phyloP scores from a whole-genome alignment of 441 rosid species.

The Erodium trifolium region DNA sequence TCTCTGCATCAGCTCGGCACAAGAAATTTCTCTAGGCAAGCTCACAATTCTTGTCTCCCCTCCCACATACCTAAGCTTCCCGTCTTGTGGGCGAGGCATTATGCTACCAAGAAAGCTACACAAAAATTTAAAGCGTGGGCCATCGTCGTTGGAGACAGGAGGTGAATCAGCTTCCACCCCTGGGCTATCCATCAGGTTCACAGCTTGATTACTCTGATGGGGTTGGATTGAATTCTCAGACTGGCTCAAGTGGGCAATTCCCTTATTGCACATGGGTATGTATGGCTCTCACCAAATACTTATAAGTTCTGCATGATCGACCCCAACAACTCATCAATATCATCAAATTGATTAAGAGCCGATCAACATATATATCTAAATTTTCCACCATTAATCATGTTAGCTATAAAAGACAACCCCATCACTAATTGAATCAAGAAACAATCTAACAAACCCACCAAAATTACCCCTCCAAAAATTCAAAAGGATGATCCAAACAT shows the following conservation, averaged over 20 bases:
- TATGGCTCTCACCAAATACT: constrained; percentile 20
- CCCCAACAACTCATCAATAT: no score
- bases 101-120: constrained; percentile 90
- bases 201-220: constrained; percentile 22
- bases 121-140: constrained; percentile 64
- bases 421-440: background rate
- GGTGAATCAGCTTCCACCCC: constrained; percentile 9
- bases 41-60: constrained; percentile 90
- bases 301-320: no score
- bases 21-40: constrained; percentile 53
- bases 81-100: constrained; percentile 91
- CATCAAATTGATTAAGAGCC: no score
- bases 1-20: constrained; percentile 70
- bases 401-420: background rate
- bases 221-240: constrained; percentile 20
- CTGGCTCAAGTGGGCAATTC: constrained; percentile 27
- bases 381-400: background rate
- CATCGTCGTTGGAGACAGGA: constrained; percentile 52
- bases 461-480: no score
- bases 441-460: background rate
- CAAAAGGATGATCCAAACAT: no score
- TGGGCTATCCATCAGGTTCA: constrained; percentile 48
- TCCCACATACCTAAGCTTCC: constrained; percentile 79
- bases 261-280: constrained; percentile 47
- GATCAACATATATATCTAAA: no score